These are phyloP conservation scores for Alternaria postmessia DNA, from an alignment of 2,329 filamentous ascomycete genomes.

Conservation along the genomic window DNA sequence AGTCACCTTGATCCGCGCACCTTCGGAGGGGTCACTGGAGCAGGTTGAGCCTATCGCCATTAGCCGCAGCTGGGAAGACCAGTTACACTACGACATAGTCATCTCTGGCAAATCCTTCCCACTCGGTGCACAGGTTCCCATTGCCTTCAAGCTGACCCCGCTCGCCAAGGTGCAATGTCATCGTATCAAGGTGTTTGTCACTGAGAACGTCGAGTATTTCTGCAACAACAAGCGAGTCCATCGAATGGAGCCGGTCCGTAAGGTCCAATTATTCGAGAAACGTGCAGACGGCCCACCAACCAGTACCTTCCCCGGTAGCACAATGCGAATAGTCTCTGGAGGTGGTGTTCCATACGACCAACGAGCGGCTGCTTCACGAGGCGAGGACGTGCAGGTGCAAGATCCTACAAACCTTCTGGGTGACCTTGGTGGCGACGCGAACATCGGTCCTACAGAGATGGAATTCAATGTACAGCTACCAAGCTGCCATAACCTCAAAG, in stretches of 20 bases:
- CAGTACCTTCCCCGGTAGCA: conserved; percentile 76
- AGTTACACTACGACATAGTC: conserved; percentile 93
- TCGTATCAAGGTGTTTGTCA: conserved; percentile 88
- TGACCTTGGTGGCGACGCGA: conserved; percentile 75
- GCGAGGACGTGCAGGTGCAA: conserved; percentile 62
- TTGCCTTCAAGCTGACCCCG: conserved; percentile 92
- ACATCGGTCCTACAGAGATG: conserved; percentile 89
- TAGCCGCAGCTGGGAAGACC: conserved; percentile 92
- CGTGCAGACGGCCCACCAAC: conserved; percentile 78
- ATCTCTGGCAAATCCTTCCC: conserved; percentile 96
- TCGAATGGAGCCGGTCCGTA: conserved; percentile 81
- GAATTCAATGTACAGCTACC: conserved; percentile 93
- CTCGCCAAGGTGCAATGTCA: conserved; percentile 93
- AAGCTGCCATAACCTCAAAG: conserved; percentile 82
- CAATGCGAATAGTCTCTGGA: conserved; percentile 78
- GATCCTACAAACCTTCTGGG: conserved; percentile 77
- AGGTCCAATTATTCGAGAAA: conserved; percentile 89
- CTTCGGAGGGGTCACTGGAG: conserved; percentile 86
- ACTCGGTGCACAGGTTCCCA: conserved; percentile 84
- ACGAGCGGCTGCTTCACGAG: conserved; percentile 63
- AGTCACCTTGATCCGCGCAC: conserved; percentile 82
- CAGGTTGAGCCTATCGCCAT: conserved; percentile 94
- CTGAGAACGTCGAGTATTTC: conserved; percentile 91
- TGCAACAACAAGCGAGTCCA: conserved; percentile 86
- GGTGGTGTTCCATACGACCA: conserved; percentile 77